phyloP scores from a whole-genome alignment of 177 flowering plant genomes.

The Vitis hybrid region DNA sequence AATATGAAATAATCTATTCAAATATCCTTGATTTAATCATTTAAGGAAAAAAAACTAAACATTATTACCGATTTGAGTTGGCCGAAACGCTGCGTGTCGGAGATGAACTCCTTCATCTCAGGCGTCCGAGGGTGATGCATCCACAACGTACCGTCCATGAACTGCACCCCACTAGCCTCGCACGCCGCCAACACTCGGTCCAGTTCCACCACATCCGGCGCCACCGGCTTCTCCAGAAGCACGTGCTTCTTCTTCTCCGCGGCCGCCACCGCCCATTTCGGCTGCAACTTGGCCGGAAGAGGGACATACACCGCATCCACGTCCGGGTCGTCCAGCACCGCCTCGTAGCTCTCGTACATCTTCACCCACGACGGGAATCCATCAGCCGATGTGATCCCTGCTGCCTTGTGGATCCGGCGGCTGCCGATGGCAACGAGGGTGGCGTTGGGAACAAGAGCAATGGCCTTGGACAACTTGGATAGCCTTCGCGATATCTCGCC shows the following conservation, averaged over 20 bases:
- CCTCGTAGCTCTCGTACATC: constrained; percentile 61
- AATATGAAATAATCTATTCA: no score
- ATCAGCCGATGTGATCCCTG: constrained; percentile 40
- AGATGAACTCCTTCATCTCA: constrained; percentile 49
- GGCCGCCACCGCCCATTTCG: constrained; percentile 53
- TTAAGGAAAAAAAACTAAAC: background rate
- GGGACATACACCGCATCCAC: constrained; percentile 78
- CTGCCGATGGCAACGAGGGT: constrained; percentile 60
- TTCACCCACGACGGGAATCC: constrained; percentile 42
- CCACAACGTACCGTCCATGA: constrained; percentile 88
- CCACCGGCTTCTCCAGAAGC: constrained; percentile 75
- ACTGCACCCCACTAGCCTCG: constrained; percentile 60
- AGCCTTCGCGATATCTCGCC: constrained; percentile 70
- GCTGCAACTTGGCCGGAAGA: constrained; percentile 61
- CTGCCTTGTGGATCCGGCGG: constrained; percentile 69
- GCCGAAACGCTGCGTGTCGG: constrained; percentile 47
- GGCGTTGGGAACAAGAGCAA: constrained; percentile 54
- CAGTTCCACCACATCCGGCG: constrained; percentile 47
- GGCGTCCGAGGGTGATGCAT: constrained; percentile 70
- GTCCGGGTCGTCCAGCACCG: constrained; percentile 55
- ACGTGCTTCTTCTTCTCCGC: constrained; percentile 70
- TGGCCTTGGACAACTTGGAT: constrained; percentile 64
- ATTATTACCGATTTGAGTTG: constrained; percentile 41
- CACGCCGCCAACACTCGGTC: constrained; percentile 57
- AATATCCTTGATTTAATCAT: background rate